Conservation (phyloP, 176 grass and related monocot species). For the Carex scoparia region DNA sequence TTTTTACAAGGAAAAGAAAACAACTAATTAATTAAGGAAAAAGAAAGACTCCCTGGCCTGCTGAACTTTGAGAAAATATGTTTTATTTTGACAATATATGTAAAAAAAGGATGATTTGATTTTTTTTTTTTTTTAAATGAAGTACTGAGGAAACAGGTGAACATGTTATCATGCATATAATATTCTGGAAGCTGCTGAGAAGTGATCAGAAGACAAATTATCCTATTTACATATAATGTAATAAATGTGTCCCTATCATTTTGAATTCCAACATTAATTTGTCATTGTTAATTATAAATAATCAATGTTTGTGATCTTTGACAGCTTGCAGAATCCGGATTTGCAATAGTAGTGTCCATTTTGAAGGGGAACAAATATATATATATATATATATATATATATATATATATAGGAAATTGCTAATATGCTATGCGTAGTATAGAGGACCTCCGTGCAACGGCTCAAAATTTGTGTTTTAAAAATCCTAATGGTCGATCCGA, state of each 20-base stretch:
- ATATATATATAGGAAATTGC: neutral
- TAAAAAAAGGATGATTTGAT: neutral
- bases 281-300: neutral
- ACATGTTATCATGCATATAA: slow-evolving; percentile 2
- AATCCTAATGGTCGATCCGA: no score
- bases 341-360: neutral
- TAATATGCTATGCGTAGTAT: no score
- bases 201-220: slow-evolving; percentile 2
- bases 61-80: neutral
- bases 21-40: neutral
- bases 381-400: neutral
- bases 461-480: no score
- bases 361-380: neutral
- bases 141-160: neutral
- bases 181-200: neutral
- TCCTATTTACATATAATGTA: neutral
- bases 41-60: neutral
- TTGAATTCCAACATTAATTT: slow-evolving; percentile 6
- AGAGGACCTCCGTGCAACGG: no score
- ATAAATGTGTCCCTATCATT: neutral
- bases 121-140: neutral
- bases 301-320: neutral
- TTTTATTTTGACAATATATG: neutral
- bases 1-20: neutral
- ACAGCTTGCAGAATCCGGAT: slow-evolving; percentile 13